Percentiles rank a stretch among this genome's conserved stretches.
Evolutionary conservation across 1,139 yeast species (phyloP).

Genomic region (Kodamaea suecica): DNA sequence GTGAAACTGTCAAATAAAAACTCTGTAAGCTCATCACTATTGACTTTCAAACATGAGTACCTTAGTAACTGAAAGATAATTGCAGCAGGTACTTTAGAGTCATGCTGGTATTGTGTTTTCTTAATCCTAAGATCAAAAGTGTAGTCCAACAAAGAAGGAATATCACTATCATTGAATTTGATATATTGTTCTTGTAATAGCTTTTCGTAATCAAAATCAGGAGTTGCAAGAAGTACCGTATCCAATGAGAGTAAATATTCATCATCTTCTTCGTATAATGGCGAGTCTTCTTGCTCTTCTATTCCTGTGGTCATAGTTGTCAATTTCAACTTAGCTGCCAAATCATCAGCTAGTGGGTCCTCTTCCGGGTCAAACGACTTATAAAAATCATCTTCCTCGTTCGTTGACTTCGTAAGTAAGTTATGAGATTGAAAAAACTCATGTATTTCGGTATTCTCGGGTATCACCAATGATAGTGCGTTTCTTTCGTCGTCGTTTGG

Average conservation of each 20-base stretch:
- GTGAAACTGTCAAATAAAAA: constrained; percentile 59
- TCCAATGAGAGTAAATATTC: constrained; percentile 31
- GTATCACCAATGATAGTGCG: constrained; percentile 33
- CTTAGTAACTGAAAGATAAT: constrained; percentile 64
- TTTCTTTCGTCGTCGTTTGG: constrained; percentile 31
- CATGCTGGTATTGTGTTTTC: constrained; percentile 40
- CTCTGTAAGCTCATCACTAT: constrained; percentile 52
- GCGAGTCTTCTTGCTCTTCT: constrained; percentile 23
- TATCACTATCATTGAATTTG: constrained; percentile 64
- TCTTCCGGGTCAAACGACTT: constrained; percentile 21
- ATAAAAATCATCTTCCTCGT: constrained; percentile 19
- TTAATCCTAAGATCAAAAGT: constrained; percentile 43
- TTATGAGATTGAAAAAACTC: constrained; percentile 42
- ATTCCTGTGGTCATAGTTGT: constrained; percentile 42
- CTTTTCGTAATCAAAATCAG: constrained; percentile 47
- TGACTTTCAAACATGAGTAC: constrained; percentile 56
- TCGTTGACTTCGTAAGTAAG: constrained; percentile 21
- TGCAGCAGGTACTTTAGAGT: constrained; percentile 65
- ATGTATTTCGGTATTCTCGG: constrained; percentile 30
- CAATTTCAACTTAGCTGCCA: constrained; percentile 42
- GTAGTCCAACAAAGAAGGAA: constrained; percentile 57
- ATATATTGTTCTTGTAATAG: constrained; percentile 48
- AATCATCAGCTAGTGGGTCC: constrained; percentile 40
- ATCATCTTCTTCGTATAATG: constrained; percentile 33
- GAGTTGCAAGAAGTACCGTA: constrained; percentile 26